Evolutionary conservation across 2,329 filamentous ascomycete genomes (phyloP).

Genomic region (Pseudopithomyces chartarum): DNA sequence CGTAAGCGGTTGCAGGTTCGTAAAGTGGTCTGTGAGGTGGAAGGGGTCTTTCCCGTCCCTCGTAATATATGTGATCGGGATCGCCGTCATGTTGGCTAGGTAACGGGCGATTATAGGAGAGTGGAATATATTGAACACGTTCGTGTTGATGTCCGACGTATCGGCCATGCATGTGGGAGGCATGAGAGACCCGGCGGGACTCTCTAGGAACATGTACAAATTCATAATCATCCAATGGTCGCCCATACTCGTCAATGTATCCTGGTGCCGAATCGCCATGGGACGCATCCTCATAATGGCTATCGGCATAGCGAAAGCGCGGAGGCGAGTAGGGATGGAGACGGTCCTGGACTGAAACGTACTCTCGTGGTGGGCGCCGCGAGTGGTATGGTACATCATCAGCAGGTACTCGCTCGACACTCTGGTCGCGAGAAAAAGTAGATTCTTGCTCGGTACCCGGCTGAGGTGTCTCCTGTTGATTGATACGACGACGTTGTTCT

Average conservation of each 20-base stretch:
- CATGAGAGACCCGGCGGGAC: slow-evolving; percentile 25
- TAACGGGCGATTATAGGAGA: slow-evolving; percentile 34
- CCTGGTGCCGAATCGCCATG: slow-evolving; percentile 28
- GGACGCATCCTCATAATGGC: slow-evolving; percentile 23
- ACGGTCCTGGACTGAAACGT: slow-evolving; percentile 42
- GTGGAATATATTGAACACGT: slow-evolving; percentile 34
- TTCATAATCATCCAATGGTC: slow-evolving; percentile 36
- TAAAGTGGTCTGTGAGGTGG: slow-evolving; percentile 22
- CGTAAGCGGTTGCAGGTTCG: slow-evolving; percentile 30
- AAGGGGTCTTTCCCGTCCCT: slow-evolving; percentile 33
- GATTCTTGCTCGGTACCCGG: slow-evolving; percentile 35
- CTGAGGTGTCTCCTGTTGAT: slow-evolving; percentile 43
- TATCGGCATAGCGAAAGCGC: slow-evolving; percentile 31
- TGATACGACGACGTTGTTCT: slow-evolving; percentile 41
- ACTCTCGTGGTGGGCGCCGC: slow-evolving; percentile 32
- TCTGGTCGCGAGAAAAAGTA: slow-evolving; percentile 38
- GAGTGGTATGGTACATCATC: slow-evolving; percentile 31
- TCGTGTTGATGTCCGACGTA: slow-evolving; percentile 34
- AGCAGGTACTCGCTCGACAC: slow-evolving; percentile 32
- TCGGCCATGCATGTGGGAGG: slow-evolving; percentile 22
- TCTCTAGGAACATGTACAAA: slow-evolving; percentile 38
- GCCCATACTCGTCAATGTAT: slow-evolving; percentile 41
- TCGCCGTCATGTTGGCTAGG: slow-evolving; percentile 31
- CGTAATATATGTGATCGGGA: slow-evolving; percentile 37
- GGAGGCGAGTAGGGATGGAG: slow-evolving; percentile 34